phyloP scores from a whole-genome alignment of 305 asterid genomes.

The Fraxinus baroniana region DNA sequence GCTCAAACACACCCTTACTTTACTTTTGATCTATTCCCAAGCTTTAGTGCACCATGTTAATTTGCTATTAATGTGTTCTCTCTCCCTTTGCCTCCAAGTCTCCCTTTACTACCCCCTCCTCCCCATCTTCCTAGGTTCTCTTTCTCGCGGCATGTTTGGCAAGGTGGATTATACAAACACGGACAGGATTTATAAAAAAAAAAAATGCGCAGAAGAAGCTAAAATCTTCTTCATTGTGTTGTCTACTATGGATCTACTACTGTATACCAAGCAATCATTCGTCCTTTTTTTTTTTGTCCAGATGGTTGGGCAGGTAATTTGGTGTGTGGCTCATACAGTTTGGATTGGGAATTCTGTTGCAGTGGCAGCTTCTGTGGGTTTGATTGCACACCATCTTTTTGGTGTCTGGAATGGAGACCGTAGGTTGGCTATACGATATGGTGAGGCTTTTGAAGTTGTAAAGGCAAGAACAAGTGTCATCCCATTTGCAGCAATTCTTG shows the following conservation, averaged over 20 bases:
- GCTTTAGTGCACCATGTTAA: background rate
- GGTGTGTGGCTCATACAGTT: slow-evolving; percentile 92
- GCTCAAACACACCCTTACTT: background rate
- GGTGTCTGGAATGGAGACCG: slow-evolving; percentile 98
- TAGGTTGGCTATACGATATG: slow-evolving; percentile 69
- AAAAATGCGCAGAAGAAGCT: background rate
- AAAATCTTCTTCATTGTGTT: background rate
- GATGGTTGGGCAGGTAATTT: slow-evolving; percentile 95
- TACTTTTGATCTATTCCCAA: background rate
- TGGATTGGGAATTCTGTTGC: slow-evolving; percentile 96
- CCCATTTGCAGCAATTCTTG: slow-evolving; percentile 90
- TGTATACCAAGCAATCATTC: background rate
- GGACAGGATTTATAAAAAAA: background rate
- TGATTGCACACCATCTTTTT: slow-evolving; percentile 91
- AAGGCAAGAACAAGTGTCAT: slow-evolving; percentile 74
- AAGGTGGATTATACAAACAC: background rate
- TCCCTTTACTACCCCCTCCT: background rate
- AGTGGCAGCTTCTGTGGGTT: slow-evolving; percentile 80
- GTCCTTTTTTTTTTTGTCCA: slow-evolving; percentile 14
- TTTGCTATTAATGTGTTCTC: background rate
- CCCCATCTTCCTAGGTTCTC: background rate
- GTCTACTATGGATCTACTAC: background rate
- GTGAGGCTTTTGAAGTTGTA: slow-evolving; percentile 76
- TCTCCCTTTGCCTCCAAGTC: background rate
- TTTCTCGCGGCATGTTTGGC: background rate